Percentiles rank a stretch among this genome's conserved stretches.
Evolutionary conservation across 1,284 basidiomycete genomes (phyloP).

Genomic region (Ceratobasidium sp.): DNA sequence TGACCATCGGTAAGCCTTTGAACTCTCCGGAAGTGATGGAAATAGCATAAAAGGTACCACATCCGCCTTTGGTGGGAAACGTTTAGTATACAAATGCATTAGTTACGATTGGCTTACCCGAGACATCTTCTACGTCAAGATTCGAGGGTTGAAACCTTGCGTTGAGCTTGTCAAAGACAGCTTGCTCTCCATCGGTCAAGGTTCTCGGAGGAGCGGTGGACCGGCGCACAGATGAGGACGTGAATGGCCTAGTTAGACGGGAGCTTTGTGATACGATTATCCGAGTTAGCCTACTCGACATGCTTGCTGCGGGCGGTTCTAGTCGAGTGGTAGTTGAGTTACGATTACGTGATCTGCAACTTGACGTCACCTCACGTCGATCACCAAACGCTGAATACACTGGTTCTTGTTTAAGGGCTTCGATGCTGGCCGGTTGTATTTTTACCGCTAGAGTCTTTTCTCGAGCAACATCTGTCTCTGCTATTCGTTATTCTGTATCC

Average conservation of each 20-base stretch:
- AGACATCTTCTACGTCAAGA: slow-evolving; percentile 87
- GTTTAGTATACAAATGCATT: not conserved
- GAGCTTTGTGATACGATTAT: not conserved
- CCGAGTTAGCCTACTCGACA: not conserved
- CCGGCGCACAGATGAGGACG: not conserved
- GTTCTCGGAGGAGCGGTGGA: not conserved
- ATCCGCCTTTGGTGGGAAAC: slow-evolving; percentile 74
- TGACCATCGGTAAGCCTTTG: slow-evolving; percentile 86
- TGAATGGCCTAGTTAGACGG: slow-evolving; percentile 7
- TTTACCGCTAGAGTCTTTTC: not conserved
- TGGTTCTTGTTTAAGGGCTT: not conserved
- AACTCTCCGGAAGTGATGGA: slow-evolving; percentile 86
- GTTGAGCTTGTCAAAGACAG: slow-evolving; percentile 77
- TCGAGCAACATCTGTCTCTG: not conserved
- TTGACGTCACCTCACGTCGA: slow-evolving; percentile 12
- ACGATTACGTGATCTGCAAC: not conserved
- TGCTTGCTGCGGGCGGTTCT: not conserved
- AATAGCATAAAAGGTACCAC: slow-evolving; percentile 96
- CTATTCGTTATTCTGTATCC: not conserved
- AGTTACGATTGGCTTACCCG: slow-evolving; percentile 52
- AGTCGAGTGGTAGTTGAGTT: not conserved
- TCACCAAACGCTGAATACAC: not conserved
- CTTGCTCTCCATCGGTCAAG: slow-evolving; percentile 69
- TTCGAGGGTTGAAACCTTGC: slow-evolving; percentile 78
- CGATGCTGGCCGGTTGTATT: slow-evolving; percentile 5